phyloP scores from a whole-genome alignment of 257 asterid species.

The Ophiorrhiza pumila region DNA sequence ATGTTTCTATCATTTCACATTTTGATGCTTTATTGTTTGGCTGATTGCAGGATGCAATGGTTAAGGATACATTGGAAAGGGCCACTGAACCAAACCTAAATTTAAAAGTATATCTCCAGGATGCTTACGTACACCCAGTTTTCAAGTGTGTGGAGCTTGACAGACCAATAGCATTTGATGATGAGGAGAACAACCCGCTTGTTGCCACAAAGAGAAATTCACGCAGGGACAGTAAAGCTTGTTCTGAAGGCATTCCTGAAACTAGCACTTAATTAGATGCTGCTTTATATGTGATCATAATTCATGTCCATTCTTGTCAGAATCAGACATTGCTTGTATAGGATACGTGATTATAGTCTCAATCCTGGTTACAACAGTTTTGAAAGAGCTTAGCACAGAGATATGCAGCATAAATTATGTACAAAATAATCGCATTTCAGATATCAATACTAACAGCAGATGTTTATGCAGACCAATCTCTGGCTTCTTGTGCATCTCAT shows the following conservation, averaged over 20 bases:
- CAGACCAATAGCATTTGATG: constrained; percentile 15
- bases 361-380: neutral
- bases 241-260: constrained; percentile 25
- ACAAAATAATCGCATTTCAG: neutral
- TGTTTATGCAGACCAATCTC: too few species aligned
- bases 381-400: neutral
- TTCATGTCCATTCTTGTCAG: neutral
- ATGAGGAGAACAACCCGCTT: constrained; percentile 32
- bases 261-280: neutral
- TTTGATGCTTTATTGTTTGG: neutral
- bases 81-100: constrained; percentile 52
- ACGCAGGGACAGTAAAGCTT: constrained; percentile 20
- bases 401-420: neutral
- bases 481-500: neutral
- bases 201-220: constrained; percentile 39
- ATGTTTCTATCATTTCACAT: neutral
- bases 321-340: neutral
- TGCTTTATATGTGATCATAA: neutral
- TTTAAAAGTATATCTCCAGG: constrained; percentile 37
- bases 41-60: constrained; percentile 52
- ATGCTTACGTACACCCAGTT: constrained; percentile 61
- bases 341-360: neutral
- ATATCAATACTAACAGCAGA: neutral
- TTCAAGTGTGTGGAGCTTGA: constrained; percentile 37
- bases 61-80: constrained; percentile 60